Percentiles rank a stretch among this genome's conserved stretches.
phyloP scores from a whole-genome alignment of 2,329 filamentous ascomycete species.

The Malbranchea cinnamomea region DNA sequence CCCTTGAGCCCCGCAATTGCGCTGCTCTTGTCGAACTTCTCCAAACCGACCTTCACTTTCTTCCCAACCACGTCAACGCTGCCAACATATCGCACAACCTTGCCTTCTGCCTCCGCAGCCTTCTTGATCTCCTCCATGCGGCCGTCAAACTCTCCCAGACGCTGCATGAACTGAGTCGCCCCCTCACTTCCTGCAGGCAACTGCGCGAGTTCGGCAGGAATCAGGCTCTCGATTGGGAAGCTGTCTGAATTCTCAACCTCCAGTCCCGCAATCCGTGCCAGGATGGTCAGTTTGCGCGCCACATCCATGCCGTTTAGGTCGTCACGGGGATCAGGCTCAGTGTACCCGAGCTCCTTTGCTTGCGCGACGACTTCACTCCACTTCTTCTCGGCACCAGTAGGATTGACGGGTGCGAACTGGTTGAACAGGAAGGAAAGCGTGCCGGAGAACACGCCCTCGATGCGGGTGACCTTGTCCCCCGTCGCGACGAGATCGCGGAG shows the following conservation, averaged over 20 bases:
- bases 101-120: constrained; percentile 72
- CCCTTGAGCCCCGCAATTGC: constrained; percentile 91
- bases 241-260: constrained; percentile 68
- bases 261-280: constrained; percentile 73
- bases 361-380: constrained; percentile 88
- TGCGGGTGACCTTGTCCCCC: constrained; percentile 77
- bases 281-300: constrained; percentile 88
- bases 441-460: constrained; percentile 94
- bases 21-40: constrained; percentile 75
- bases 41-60: constrained; percentile 77
- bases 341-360: constrained; percentile 86
- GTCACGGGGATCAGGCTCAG: constrained; percentile 73
- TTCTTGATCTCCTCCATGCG: constrained; percentile 79
- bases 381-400: constrained; percentile 46
- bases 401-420: constrained; percentile 64
- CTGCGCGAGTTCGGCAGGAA: constrained; percentile 71
- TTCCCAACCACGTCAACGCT: constrained; percentile 75
- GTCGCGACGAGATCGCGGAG: constrained; percentile 89
- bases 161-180: constrained; percentile 73
- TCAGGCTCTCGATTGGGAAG: constrained; percentile 88
- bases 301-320: constrained; percentile 81
- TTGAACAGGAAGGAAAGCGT: constrained; percentile 99
- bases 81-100: constrained; percentile 87
- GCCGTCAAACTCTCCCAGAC: constrained; percentile 67
- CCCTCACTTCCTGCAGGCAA: constrained; percentile 39